Evolutionary conservation across 148 eudicot genomes (phyloP), one percentile per base, ranked within the genome.

Genomic region (Limonium bicolor): DNA sequence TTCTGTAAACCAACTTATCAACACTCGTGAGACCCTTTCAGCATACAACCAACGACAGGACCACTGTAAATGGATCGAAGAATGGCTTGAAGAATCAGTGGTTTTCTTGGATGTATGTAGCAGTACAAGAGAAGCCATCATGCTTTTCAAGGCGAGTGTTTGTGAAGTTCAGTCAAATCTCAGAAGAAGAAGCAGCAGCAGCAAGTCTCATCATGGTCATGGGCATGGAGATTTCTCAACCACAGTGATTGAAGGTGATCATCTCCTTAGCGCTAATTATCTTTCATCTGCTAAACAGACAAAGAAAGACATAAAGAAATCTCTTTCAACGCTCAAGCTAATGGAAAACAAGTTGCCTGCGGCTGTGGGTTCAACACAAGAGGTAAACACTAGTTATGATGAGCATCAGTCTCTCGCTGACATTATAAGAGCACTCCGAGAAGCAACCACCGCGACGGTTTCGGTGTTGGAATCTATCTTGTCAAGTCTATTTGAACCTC

Each of bases 291-390:
- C 27, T 12, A 42, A 42, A 31, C 23, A 42, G 47, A 2, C 27
- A 12, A 42, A 25, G 47, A 42, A 42, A n/a, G 47, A 42, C 29
- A 42, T 31, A 6, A 42, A 42, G 10, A 42, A 42, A 20, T 42
- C n/a, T n/a, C n/a, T n/a, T n/a, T n/a, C n/a, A n/a, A n/a, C n/a
- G n/a, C n/a, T n/a, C n/a, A n/a, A n/a, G n/a, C n/a, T n/a, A n/a
- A n/a, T n/a, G n/a, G n/a, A n/a, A n/a, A n/a, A n/a, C n/a, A n/a
- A n/a, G n/a, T n/a, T n/a, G n/a, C n/a, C n/a, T n/a, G n/a, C n/a
- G n/a, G n/a, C n/a, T n/a, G n/a, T n/a, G n/a, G n/a, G n/a, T n/a
- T n/a, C n/a, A n/a, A n/a, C n/a, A n/a, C n/a, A n/a, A n/a, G n/a
- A n/a, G n/a, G n/a, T n/a, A n/a, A n/a, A n/a, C n/a, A n/a, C n/a